A percentile compares a stretch with the other conserved stretches of the same genome.
phyloP scores from a whole-genome alignment of 208 protist genomes.

The Histomonas meleagridis region DNA sequence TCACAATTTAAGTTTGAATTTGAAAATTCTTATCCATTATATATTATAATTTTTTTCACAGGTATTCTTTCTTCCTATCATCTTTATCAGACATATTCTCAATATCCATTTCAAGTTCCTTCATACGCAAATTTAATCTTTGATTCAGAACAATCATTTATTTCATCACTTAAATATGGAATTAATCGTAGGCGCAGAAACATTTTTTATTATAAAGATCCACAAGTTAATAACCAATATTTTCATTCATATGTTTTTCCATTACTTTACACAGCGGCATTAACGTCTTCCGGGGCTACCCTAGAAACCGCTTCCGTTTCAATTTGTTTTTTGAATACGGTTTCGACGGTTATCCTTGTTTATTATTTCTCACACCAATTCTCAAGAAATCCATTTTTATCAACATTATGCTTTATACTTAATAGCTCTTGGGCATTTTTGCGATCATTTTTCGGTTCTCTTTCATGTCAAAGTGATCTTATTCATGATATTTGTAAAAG shows the following conservation, averaged over 20 bases:
- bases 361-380: background rate
- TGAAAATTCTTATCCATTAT: background rate
- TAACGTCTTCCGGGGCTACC: background rate
- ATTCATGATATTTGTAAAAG: background rate
- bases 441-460: background rate
- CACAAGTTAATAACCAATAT: background rate
- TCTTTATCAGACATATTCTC: background rate
- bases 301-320: background rate
- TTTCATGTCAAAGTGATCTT: background rate
- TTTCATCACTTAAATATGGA: background rate
- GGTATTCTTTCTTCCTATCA: background rate
- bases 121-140: background rate
- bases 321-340: background rate
- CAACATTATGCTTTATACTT: background rate
- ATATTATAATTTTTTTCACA: background rate
- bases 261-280: background rate
- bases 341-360: background rate
- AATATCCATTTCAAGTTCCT: background rate
- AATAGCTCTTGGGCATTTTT: background rate
- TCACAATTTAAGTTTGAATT: background rate
- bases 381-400: background rate
- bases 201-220: background rate
- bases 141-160: conserved; percentile 26
- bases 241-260: background rate
- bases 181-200: background rate